Evolutionary conservation across 805 yeast genomes (phyloP).

Genomic region (Cyberlindnera galapagoensis): DNA sequence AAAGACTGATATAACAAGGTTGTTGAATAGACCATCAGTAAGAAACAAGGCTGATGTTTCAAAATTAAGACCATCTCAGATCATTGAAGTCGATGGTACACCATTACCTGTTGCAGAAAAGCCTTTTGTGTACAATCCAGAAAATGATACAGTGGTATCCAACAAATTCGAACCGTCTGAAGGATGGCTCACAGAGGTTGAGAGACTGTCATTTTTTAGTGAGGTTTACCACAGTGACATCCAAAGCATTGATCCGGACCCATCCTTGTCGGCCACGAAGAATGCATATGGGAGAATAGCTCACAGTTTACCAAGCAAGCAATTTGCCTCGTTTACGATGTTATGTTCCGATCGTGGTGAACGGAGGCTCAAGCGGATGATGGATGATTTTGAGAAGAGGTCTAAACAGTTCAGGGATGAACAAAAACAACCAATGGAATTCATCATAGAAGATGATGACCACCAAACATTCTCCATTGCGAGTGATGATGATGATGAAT

Average conservation of each 20-base stretch:
- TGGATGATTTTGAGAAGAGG: constrained; percentile 3
- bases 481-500: constrained; percentile 15
- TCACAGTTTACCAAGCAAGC: constrained; percentile 10
- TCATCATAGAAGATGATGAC: too few relatives aligned
- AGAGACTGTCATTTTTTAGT: constrained; percentile 15
- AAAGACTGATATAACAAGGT: constrained; percentile 13
- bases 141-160: constrained; percentile 9
- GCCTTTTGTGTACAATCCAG: constrained; percentile 10
- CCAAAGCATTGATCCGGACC: constrained; percentile 8
- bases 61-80: constrained; percentile 10
- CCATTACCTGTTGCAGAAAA: not conserved
- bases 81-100: constrained; percentile 13
- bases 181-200: constrained; percentile 17
- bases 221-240: constrained; percentile 7
- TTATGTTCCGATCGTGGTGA: constrained; percentile 6
- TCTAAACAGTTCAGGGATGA: constrained; percentile 1
- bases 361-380: constrained; percentile 9
- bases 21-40: constrained; percentile 12
- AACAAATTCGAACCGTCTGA: constrained; percentile 7
- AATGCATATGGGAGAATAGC: constrained; percentile 9
- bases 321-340: constrained; percentile 10
- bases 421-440: too few relatives aligned
- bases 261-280: constrained; percentile 9
- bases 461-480: constrained; percentile 3
- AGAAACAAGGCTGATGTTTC: constrained; percentile 9